Percentiles rank a stretch among this genome's conserved stretches.
Conservation (phyloP, 176 grass and related monocot species). For the Cocos nucifera region DNA sequence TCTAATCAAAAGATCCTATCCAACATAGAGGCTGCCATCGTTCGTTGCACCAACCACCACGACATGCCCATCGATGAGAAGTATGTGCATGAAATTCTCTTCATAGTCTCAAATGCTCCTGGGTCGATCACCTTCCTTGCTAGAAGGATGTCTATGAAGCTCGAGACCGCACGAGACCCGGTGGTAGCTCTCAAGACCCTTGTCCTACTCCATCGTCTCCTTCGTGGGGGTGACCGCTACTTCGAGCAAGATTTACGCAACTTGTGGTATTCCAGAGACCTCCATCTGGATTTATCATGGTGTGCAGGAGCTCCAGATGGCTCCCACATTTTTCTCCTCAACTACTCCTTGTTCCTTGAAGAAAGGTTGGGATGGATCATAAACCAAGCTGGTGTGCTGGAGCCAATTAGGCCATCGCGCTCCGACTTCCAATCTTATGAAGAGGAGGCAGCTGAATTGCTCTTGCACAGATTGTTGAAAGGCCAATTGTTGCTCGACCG, state of each 20-base stretch:
- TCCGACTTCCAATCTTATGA: slow-evolving; percentile 11
- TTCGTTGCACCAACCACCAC: slow-evolving; percentile 42
- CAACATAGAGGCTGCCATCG: slow-evolving; percentile 59
- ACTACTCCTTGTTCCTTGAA: slow-evolving; percentile 68
- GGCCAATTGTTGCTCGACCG: slow-evolving; percentile 75
- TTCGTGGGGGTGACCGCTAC: slow-evolving; percentile 76
- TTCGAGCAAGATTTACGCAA: slow-evolving; percentile 74
- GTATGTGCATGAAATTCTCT: slow-evolving; percentile 79
- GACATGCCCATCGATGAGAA: slow-evolving; percentile 29
- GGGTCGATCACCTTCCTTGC: slow-evolving; percentile 84
- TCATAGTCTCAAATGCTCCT: slow-evolving; percentile 78
- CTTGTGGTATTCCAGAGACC: slow-evolving; percentile 56
- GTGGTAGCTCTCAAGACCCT: slow-evolving; percentile 48
- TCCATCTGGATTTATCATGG: slow-evolving; percentile 29
- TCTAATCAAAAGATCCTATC: slow-evolving; percentile 45
- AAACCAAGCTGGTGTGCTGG: slow-evolving; percentile 68
- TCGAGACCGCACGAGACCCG: slow-evolving; percentile 41
- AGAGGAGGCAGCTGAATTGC: slow-evolving; percentile 15
- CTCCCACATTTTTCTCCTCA: slow-evolving; percentile 44
- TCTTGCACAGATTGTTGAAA: slow-evolving; percentile 49
- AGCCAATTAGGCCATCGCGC: slow-evolving; percentile 26
- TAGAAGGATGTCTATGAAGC: slow-evolving; percentile 52
- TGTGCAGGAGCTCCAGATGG: slow-evolving; percentile 24
- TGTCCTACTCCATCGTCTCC: slow-evolving; percentile 78
- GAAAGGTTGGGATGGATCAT: slow-evolving; percentile 83